Percentiles rank a stretch among this genome's conserved stretches.
Conservation (phyloP, 2,329 filamentous ascomycete species). For the Fusarium chaquense region DNA sequence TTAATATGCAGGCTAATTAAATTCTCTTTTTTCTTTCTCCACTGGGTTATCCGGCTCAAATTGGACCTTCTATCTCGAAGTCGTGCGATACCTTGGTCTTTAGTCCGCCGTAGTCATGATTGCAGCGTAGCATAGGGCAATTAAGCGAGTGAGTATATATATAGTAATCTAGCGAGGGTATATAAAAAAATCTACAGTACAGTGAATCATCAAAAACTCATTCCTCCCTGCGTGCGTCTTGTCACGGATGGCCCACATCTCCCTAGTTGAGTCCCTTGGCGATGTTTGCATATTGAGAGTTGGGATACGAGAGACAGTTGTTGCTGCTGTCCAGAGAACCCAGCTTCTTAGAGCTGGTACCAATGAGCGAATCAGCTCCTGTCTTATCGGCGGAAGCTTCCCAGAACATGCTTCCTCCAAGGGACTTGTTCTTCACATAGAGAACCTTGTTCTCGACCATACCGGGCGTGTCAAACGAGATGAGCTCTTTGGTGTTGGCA, state of each 20-base stretch:
- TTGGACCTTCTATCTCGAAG: no score
- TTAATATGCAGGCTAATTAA: no score
- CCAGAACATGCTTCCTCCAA: constrained; percentile 89
- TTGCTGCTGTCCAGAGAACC: constrained; percentile 57
- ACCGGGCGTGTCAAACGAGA: constrained; percentile 76
- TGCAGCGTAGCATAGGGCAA: no score
- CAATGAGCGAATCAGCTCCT: constrained; percentile 70
- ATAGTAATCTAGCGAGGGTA: neutral
- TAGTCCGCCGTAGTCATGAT: no score
- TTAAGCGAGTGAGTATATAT: neutral
- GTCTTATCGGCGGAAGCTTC: constrained; percentile 77
- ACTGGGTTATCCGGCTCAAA: no score
- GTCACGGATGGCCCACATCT: accelerated
- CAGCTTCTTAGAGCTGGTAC: constrained; percentile 57
- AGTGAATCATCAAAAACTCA: neutral
- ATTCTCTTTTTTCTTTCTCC: no score
- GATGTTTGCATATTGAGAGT: constrained; percentile 66
- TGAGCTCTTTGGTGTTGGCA: constrained; percentile 66
- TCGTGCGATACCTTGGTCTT: no score
- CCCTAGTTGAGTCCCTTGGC: constrained; percentile 21
- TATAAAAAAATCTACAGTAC: neutral
- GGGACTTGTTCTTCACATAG: constrained; percentile 68
- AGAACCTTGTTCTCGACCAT: constrained; percentile 71
- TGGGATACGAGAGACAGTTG: constrained; percentile 65
- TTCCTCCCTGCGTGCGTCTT: neutral